Percentiles rank a stretch among this genome's conserved stretches.
These are phyloP conservation scores for Cercospora sojina DNA, from an alignment of 2,329 filamentous ascomycete genomes.

Conservation along the genomic window DNA sequence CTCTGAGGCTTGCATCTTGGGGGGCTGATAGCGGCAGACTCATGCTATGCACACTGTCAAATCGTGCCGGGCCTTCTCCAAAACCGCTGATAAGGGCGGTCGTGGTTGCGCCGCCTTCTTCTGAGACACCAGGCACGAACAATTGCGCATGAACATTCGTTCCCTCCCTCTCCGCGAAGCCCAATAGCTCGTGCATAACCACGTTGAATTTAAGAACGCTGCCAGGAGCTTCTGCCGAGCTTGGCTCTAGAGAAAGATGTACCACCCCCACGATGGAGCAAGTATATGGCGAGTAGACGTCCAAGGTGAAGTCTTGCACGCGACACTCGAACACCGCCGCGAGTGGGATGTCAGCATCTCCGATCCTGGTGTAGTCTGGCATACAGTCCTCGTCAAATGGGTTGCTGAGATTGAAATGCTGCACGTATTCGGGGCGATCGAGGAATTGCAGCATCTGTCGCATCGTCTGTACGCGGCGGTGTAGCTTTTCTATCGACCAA, in stretches of 20 bases:
- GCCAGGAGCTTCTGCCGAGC: conserved; percentile 84
- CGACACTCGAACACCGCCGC: conserved; percentile 90
- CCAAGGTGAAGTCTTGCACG: conserved; percentile 89
- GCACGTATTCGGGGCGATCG: conserved; percentile 89
- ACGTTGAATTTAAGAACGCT: conserved; percentile 97
- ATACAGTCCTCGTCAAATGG: conserved; percentile 90
- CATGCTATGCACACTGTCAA: conserved; percentile 98
- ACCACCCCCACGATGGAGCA: conserved; percentile 87
- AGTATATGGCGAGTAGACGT: conserved; percentile 90
- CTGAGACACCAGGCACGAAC: conserved; percentile 88
- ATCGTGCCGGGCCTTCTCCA: conserved; percentile 86
- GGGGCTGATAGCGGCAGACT: conserved; percentile 80
- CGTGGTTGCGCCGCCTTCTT: conserved; percentile 85
- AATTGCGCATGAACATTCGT: conserved; percentile 94
- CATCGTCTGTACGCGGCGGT: conserved; percentile 85
- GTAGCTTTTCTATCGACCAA: conserved; percentile 92
- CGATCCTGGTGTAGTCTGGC: conserved; percentile 87
- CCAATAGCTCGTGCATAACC: conserved; percentile 93
- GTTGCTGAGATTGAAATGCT: conserved; percentile 88
- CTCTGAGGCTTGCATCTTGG: conserved; percentile 71
- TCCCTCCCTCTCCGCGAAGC: conserved; percentile 92
- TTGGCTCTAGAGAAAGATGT: conserved; percentile 87
- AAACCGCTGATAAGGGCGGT: conserved; percentile 94
- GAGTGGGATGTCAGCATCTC: conserved; percentile 88
- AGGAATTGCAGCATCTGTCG: conserved; percentile 96